Percentiles rank a stretch among this genome's conserved stretches.
These are phyloP conservation scores for Amaranthus cruentus DNA, from an alignment of 148 eudicot genomes.

Conservation along the genomic window DNA sequence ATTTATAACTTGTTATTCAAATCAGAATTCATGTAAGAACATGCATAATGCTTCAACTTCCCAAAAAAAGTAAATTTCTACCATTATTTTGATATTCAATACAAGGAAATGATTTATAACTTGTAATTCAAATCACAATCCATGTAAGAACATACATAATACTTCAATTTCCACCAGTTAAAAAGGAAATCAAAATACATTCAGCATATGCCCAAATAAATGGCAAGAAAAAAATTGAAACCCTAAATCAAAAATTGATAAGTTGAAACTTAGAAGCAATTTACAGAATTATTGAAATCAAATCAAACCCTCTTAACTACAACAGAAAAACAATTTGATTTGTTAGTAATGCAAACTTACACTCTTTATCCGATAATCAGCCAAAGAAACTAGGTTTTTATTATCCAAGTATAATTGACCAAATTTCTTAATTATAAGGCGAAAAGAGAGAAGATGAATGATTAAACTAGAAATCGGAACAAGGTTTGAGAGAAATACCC, in stretches of 20 bases:
- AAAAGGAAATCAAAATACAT: too few relatives aligned
- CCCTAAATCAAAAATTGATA: too few relatives aligned
- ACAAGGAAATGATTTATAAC: too few relatives aligned
- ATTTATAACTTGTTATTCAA: background rate
- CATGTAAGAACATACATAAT: background rate
- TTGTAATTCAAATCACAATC: background rate
- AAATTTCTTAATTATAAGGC: background rate
- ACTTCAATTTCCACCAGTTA: background rate
- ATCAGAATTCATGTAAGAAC: background rate
- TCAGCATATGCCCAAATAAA: too few relatives aligned
- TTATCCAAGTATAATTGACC: background rate
- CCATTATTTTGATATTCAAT: too few relatives aligned
- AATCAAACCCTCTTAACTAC: background rate
- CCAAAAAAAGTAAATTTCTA: too few relatives aligned
- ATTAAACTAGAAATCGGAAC: background rate
- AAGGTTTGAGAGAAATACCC: slow-evolving; percentile 27
- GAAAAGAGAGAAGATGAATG: background rate
- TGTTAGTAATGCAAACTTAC: background rate
- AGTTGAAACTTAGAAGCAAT: too few relatives aligned
- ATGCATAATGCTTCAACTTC: background rate
- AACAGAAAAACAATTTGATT: background rate
- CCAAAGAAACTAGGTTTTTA: background rate
- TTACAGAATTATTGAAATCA: background rate
- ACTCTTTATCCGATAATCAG: background rate
- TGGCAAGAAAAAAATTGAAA: too few relatives aligned